Conservation (phyloP, 495 filamentous ascomycete genomes). For the Talaromyces trachyspermus region DNA sequence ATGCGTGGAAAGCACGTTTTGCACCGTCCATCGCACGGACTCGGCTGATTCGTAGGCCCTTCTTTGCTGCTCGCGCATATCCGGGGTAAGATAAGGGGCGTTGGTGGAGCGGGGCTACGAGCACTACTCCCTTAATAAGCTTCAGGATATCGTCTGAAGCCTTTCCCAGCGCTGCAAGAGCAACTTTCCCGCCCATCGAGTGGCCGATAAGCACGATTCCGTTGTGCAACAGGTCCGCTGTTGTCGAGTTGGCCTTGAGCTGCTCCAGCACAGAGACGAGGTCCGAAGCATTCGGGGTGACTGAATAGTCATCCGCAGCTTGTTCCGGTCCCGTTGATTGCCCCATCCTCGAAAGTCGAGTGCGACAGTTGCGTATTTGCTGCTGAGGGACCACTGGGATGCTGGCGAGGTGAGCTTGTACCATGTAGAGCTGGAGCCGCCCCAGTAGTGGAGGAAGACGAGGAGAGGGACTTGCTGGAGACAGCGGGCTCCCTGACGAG, state of each 20-base stretch:
- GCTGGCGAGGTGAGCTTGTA: constrained; percentile 19
- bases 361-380: constrained; percentile 19
- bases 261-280: constrained; percentile 17
- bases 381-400: constrained; percentile 12
- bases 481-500: too few species aligned
- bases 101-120: constrained; percentile 32
- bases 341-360: constrained; percentile 36
- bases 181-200: constrained; percentile 40
- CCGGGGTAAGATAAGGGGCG: constrained; percentile 23
- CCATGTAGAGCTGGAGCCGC: constrained; percentile 34
- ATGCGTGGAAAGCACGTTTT: constrained; percentile 25
- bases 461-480: too few species aligned
- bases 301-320: constrained; percentile 16
- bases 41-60: constrained; percentile 24
- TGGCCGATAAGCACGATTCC: constrained; percentile 32
- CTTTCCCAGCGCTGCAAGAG: constrained; percentile 19
- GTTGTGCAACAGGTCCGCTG: constrained; percentile 9
- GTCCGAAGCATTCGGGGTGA: constrained; percentile 23
- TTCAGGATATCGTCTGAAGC: constrained; percentile 6
- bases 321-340: constrained; percentile 23
- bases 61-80: constrained; percentile 31
- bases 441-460: constrained; percentile 39
- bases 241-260: constrained; percentile 8
- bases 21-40: constrained; percentile 23
- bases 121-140: constrained; percentile 23